Base-by-base conservation (phyloP, 768 basidiomycete genomes). In the Phanerochaete sordida region DNA sequence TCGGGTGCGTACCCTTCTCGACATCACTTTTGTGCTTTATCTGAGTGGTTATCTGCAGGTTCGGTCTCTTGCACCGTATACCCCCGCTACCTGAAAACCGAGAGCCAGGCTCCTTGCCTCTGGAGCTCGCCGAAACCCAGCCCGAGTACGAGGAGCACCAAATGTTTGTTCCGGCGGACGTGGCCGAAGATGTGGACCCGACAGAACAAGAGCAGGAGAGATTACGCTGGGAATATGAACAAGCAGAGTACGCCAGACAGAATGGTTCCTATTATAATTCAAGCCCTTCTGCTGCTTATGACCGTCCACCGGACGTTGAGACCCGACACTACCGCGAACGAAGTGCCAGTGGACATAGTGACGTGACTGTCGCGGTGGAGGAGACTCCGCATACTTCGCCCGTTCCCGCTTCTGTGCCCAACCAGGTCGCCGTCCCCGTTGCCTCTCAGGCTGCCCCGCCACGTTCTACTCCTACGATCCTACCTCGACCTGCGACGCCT, bases 11-110 rank as follows among this genome's bases (percentile, higher is more conserved):
- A 45, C 58, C 26, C 23, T 23, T 31, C 26, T 53, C 19, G 35
- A 1, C 46, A 2, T 28, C 7, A 28, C 24, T 13, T 44, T 49
- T 58, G 33, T 37, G 43, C 39, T 31, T 44, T 16, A 30, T 27
- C 55, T 46, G 28, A 56, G 44, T 50, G 56, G 39, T 51, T 8
- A 51, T 33, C 48, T 44, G 33, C 62, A 95, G 93, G 1, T 96
- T 91, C 71, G 95, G 95, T 4, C 82, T 97, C 23, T 77, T 98
- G 33, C 96, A 98, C 73, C 87, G 96, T 56, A 96, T 98, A 63
- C 95, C 95, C 5, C 84, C 88, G 35, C 86, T 90, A 45, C 80
- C 86, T 12, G 75, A 78, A 30, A 84, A 87, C 61, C 82, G 79
- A 45, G 66, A 80, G 54, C 81, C 84, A 6, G 84, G 84, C 39